These are phyloP conservation scores for Ophiostoma piceae DNA, from an alignment of 2,329 filamentous ascomycete species.

Conservation along the genomic window DNA sequence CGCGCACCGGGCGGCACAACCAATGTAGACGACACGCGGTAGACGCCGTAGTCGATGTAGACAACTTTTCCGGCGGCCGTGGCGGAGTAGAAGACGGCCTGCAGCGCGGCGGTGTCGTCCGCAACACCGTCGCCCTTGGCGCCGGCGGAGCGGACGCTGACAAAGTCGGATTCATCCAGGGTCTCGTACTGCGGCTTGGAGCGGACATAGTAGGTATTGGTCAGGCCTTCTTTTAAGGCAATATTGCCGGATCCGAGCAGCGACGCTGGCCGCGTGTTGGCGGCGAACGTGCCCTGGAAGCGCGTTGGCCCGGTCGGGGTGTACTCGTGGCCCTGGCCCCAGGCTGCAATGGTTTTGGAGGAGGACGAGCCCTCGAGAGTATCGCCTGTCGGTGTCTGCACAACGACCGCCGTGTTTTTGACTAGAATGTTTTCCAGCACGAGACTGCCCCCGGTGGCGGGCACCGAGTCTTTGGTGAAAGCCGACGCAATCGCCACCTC, in stretches of 20 bases:
- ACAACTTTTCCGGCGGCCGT: constrained; percentile 45
- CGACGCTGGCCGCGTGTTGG: constrained; percentile 45
- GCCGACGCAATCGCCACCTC: constrained; percentile 61
- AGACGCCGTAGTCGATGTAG: constrained; percentile 54
- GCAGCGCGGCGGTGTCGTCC: constrained; percentile 57
- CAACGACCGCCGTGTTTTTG: constrained; percentile 37
- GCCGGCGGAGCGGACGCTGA: constrained; percentile 40
- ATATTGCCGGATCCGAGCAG: constrained; percentile 40
- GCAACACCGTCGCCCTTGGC: constrained; percentile 48
- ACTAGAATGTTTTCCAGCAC: constrained; percentile 50
- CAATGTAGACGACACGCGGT: constrained; percentile 46
- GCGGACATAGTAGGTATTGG: constrained; percentile 49
- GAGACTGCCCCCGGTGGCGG: constrained; percentile 48
- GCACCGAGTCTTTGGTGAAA: constrained; percentile 38
- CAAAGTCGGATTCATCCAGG: constrained; percentile 52
- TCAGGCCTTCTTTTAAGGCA: background rate
- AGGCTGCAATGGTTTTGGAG: constrained; percentile 54
- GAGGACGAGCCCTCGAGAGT: constrained; percentile 48
- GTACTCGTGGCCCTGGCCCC: constrained; percentile 65
- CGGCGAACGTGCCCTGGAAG: constrained; percentile 46
- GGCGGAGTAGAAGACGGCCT: constrained; percentile 50
- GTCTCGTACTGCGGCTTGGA: constrained; percentile 69
- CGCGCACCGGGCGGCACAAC: constrained; percentile 40
- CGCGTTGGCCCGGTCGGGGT: constrained; percentile 37
- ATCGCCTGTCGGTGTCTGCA: constrained; percentile 37